These are phyloP conservation scores for Pelargonium fulgidum DNA, from an alignment of 441 rosid species.

Conservation along the genomic window DNA sequence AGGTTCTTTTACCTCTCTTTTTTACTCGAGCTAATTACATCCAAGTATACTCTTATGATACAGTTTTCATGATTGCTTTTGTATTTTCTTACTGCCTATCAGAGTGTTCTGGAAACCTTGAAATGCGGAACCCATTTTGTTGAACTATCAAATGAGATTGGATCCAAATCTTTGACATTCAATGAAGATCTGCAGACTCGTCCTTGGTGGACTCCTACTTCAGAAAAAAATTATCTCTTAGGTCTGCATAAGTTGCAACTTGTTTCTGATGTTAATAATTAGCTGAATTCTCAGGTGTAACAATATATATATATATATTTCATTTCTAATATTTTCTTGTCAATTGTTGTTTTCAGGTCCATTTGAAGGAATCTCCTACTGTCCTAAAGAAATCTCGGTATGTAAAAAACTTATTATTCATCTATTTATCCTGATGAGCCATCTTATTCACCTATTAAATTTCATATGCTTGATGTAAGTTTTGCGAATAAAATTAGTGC, in stretches of 20 bases:
- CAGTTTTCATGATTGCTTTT: constrained; percentile 15
- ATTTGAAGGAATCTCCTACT: constrained; percentile 72
- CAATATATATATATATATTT: constrained; percentile 9
- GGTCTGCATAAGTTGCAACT: constrained; percentile 38
- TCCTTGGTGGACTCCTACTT: constrained; percentile 98
- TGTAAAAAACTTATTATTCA: constrained; percentile 3
- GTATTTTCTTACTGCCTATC: constrained; percentile 16
- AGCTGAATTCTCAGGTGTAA: constrained; percentile 6
- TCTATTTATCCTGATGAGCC: not conserved
- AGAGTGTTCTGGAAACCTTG: constrained; percentile 72
- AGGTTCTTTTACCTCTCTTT: constrained; percentile 34
- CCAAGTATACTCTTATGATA: constrained; percentile 2
- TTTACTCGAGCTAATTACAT: not conserved
- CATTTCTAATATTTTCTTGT: constrained; percentile 14
- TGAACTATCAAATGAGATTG: constrained; percentile 79
- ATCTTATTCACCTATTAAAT: not conserved
- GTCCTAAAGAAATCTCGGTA: constrained; percentile 64
- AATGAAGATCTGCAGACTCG: constrained; percentile 88
- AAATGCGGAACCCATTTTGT: constrained; percentile 58
- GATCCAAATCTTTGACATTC: constrained; percentile 58
- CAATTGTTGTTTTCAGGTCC: constrained; percentile 53
- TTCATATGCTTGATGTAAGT: no score
- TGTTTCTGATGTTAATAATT: constrained; percentile 2
- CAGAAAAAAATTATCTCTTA: constrained; percentile 75
- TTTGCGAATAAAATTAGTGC: not conserved